Percentiles rank a stretch among this genome's conserved stretches.
Evolutionary conservation across 768 basidiomycete species (phyloP).

Genomic region (Lactifluus echinatus): DNA sequence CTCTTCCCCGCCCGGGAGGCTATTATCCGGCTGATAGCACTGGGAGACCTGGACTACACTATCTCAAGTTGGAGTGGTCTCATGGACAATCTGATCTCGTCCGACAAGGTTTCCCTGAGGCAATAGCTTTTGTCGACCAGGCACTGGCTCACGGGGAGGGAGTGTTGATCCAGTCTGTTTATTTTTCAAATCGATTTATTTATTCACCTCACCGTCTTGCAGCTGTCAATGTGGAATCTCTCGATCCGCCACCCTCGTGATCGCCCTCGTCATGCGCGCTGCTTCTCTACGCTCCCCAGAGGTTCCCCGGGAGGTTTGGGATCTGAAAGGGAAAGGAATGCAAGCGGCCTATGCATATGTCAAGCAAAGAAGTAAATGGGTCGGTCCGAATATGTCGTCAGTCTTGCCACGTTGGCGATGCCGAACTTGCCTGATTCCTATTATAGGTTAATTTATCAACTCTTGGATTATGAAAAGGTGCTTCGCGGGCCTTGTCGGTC

Average conservation of each 20-base stretch:
- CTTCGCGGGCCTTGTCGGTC: constrained; percentile 41
- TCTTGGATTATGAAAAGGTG: constrained; percentile 82
- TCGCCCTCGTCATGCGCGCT: constrained; percentile 91
- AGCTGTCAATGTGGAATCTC: constrained; percentile 95
- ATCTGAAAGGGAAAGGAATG: constrained; percentile 78
- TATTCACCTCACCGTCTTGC: too few species aligned
- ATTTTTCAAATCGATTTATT: constrained; percentile 3
- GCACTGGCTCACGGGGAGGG: constrained; percentile 69
- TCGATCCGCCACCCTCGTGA: constrained; percentile 81
- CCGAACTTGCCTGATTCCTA: constrained; percentile 10
- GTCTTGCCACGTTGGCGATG: constrained; percentile 28
- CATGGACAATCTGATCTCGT: constrained; percentile 91
- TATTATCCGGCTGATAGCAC: constrained; percentile 62
- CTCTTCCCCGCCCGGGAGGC: constrained; percentile 43
- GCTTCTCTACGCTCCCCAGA: constrained; percentile 57
- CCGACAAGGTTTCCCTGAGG: constrained; percentile 63
- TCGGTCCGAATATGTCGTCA: constrained; percentile 93
- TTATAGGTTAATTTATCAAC: constrained; percentile 81
- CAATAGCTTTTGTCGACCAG: constrained; percentile 75
- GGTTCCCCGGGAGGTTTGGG: constrained; percentile 69
- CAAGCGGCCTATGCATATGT: constrained; percentile 86
- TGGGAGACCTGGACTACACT: constrained; percentile 74
- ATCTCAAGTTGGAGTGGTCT: constrained; percentile 87
- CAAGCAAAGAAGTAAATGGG: constrained; percentile 79
- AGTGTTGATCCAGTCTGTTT: constrained; percentile 75